phyloP scores from a whole-genome alignment of 805 yeast genomes.

The Teunomyces panamensis region DNA sequence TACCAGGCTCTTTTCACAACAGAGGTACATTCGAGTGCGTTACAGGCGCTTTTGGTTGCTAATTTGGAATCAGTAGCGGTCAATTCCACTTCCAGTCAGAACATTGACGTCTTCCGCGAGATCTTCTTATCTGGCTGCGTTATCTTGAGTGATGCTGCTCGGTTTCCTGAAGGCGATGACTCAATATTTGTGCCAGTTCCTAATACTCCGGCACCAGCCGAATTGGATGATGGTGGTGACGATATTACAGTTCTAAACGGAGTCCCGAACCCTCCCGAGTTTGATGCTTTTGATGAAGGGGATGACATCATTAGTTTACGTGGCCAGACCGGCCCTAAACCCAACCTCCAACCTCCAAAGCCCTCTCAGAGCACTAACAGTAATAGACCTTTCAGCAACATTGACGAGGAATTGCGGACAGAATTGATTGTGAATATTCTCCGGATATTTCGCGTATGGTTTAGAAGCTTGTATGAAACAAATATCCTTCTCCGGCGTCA shows the following conservation, averaged over 20 bases:
- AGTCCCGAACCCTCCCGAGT: background rate
- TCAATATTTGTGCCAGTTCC: background rate
- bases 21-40: slow-evolving; percentile 22
- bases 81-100: slow-evolving; percentile 13
- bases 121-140: slow-evolving; percentile 19
- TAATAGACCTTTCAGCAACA: slow-evolving; percentile 10
- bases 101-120: slow-evolving; percentile 11
- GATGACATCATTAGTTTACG: slow-evolving; percentile 20
- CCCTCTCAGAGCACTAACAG: background rate
- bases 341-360: background rate
- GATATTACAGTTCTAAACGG: slow-evolving; percentile 20
- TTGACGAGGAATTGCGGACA: slow-evolving; percentile 19
- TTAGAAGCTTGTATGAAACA: slow-evolving; percentile 12
- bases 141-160: slow-evolving; percentile 20
- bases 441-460: slow-evolving; percentile 21
- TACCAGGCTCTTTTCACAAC: slow-evolving; percentile 21
- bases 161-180: slow-evolving; percentile 9
- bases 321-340: slow-evolving; percentile 6
- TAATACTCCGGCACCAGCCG: background rate
- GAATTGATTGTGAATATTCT: slow-evolving; percentile 24
- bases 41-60: slow-evolving; percentile 19
- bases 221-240: slow-evolving; percentile 18
- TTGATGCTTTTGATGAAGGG: slow-evolving; percentile 14
- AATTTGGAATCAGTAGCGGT: slow-evolving; percentile 37
- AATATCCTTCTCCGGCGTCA: slow-evolving; percentile 4